A percentile compares a stretch with the other conserved stretches of the same genome.
These are phyloP conservation scores for Laburnicola sp. DNA, from an alignment of 2,329 filamentous ascomycete species.

Conservation along the genomic window DNA sequence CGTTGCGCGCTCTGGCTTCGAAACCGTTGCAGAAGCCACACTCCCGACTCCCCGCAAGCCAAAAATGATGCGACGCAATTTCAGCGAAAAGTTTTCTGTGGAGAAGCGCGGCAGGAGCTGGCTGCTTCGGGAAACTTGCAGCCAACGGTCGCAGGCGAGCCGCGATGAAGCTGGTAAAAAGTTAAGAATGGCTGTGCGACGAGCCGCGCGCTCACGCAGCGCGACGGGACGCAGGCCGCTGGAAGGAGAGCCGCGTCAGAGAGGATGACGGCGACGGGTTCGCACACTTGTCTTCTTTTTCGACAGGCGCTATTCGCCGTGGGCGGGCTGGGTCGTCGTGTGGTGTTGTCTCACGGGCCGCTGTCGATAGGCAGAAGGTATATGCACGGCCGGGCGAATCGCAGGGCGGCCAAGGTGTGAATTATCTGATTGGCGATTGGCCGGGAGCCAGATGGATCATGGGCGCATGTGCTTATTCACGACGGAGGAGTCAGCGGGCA, in stretches of 20 bases:
- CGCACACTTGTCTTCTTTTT: slow-evolving; percentile 9
- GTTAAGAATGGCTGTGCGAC: too few relatives aligned
- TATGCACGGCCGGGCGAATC: slow-evolving; percentile 25
- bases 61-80: slow-evolving; percentile 33
- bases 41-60: slow-evolving; percentile 46
- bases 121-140: slow-evolving; percentile 16
- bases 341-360: slow-evolving; percentile 32
- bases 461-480: too few relatives aligned
- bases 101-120: slow-evolving; percentile 26
- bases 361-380: slow-evolving; percentile 22
- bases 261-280: slow-evolving; percentile 14
- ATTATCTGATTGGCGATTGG: slow-evolving; percentile 40
- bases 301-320: slow-evolving; percentile 17
- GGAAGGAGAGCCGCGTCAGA: slow-evolving; percentile 24
- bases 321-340: slow-evolving; percentile 14
- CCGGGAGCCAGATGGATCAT: too few relatives aligned
- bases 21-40: slow-evolving; percentile 36
- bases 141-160: slow-evolving; percentile 17
- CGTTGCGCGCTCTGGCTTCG: slow-evolving; percentile 26
- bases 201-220: slow-evolving; percentile 11
- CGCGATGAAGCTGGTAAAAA: slow-evolving; percentile 23
- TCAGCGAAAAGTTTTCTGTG: slow-evolving; percentile 34
- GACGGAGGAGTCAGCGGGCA: slow-evolving; percentile 1
- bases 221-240: slow-evolving; percentile 11
- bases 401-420: slow-evolving; percentile 12